Percentiles rank a stretch among this genome's conserved stretches.
phyloP scores from a whole-genome alignment of 192 early-diverging fungal species.

The Dissophora globulifera region DNA sequence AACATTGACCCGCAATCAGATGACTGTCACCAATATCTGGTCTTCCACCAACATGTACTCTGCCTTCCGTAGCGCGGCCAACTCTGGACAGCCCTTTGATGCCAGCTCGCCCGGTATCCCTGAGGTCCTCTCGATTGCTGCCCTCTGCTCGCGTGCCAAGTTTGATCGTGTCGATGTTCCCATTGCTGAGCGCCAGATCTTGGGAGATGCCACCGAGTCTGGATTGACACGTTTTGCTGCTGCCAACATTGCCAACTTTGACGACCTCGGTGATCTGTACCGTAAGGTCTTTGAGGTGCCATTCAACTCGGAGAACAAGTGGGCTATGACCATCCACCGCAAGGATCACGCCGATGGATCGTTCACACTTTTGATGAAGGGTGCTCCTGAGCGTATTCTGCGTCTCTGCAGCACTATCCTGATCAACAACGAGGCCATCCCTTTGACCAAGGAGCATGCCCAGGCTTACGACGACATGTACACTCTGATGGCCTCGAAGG shows the following conservation, averaged over 20 bases:
- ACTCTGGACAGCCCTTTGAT: slow-evolving; percentile 57
- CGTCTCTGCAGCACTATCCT: slow-evolving; percentile 83
- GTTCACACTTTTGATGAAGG: slow-evolving; percentile 90
- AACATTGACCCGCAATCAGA: slow-evolving; percentile 96
- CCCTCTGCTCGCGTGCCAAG: slow-evolving; percentile 87
- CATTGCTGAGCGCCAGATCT: slow-evolving; percentile 79
- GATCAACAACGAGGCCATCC: slow-evolving; percentile 60
- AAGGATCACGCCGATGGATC: slow-evolving; percentile 74
- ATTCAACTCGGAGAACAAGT: slow-evolving; percentile 97
- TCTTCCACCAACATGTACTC: slow-evolving; percentile 74
- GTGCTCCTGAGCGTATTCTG: slow-evolving; percentile 95
- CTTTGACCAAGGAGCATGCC: slow-evolving; percentile 75
- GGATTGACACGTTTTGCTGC: slow-evolving; percentile 88
- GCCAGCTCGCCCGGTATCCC: slow-evolving; percentile 67
- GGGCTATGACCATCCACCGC: slow-evolving; percentile 90
- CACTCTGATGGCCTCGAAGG: slow-evolving; percentile 89
- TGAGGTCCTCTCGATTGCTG: slow-evolving; percentile 83
- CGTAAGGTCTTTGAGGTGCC: slow-evolving; percentile 96
- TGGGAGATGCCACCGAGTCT: slow-evolving; percentile 96
- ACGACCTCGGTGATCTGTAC: slow-evolving; percentile 70
- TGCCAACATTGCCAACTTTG: slow-evolving; percentile 77
- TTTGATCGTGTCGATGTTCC: slow-evolving; percentile 93
- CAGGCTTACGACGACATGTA: slow-evolving; percentile 80
- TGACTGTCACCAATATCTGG: slow-evolving; percentile 96
- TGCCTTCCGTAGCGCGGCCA: slow-evolving; percentile 57